Evolutionary conservation across 1,139 yeast genomes (phyloP).

Genomic region (Candida sp.): DNA sequence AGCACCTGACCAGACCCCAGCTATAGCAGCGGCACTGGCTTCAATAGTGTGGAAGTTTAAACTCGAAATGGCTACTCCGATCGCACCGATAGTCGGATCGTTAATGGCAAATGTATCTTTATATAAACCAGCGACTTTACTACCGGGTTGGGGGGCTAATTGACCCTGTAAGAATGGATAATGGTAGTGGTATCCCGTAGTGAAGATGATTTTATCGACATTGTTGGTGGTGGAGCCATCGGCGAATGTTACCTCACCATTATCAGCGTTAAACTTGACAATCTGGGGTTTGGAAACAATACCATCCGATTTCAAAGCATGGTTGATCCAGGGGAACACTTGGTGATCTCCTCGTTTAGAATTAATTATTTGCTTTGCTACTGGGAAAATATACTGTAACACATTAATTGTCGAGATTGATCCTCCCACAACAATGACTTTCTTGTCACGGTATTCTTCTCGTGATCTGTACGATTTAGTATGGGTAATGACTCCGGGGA

Average conservation of each 20-base stretch:
- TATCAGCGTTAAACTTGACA: constrained; percentile 19
- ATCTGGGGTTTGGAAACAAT: constrained; percentile 28
- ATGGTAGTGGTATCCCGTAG: constrained; percentile 39
- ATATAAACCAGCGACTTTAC: constrained; percentile 35
- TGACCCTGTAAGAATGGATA: constrained; percentile 24
- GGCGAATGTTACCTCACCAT: constrained; percentile 22
- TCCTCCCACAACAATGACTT: constrained; percentile 49
- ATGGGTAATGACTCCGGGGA: constrained; percentile 52
- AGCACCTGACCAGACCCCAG: constrained; percentile 43
- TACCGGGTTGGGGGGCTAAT: constrained; percentile 21
- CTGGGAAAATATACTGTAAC: constrained; percentile 46
- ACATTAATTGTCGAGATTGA: constrained; percentile 49
- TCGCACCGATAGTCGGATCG: constrained; percentile 40
- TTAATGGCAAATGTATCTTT: constrained; percentile 34
- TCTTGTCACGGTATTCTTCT: constrained; percentile 38
- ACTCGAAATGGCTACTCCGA: constrained; percentile 37
- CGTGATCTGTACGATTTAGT: constrained; percentile 57
- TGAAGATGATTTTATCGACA: constrained; percentile 27
- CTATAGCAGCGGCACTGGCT: constrained; percentile 40
- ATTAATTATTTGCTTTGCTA: constrained; percentile 32
- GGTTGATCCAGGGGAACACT: constrained; percentile 28
- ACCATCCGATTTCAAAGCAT: constrained; percentile 36
- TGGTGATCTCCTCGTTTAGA: constrained; percentile 32
- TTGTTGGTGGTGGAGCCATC: constrained; percentile 23
- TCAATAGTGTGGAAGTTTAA: constrained; percentile 42